Evolutionary conservation across 306 rosid species (phyloP).

Genomic region (Pterocarpus santalinus): DNA sequence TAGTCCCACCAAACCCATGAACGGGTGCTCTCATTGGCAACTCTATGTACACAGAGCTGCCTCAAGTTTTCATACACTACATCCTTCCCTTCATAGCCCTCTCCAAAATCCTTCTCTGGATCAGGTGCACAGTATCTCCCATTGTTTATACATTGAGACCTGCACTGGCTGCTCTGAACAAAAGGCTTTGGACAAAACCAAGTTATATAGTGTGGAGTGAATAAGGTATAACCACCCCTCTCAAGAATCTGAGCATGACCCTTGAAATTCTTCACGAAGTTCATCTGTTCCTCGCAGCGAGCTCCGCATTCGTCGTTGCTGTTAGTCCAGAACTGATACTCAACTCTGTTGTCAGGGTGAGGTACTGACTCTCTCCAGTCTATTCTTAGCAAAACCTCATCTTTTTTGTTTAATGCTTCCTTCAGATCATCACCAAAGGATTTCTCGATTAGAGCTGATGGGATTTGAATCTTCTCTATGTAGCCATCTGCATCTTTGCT

Average conservation of each 20-base stretch:
- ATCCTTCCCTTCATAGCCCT: conserved; percentile 92
- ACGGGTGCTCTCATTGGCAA: conserved; percentile 74
- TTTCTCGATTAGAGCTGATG: conserved; percentile 80
- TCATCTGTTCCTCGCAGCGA: conserved; percentile 93
- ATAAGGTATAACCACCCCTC: conserved; percentile 79
- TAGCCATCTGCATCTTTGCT: conserved; percentile 71
- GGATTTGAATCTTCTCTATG: conserved; percentile 75
- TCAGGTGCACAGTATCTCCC: conserved; percentile 96
- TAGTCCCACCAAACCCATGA: conserved; percentile 99
- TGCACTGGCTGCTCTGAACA: conserved; percentile 70
- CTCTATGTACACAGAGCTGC: conserved; percentile 97
- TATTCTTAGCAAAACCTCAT: conserved; percentile 67
- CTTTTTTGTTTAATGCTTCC: conserved; percentile 58
- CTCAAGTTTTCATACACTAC: conserved; percentile 90
- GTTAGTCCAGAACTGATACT: conserved; percentile 97
- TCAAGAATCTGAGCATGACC: conserved; percentile 99
- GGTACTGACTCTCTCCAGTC: conserved; percentile 97
- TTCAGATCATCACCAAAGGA: conserved; percentile 76
- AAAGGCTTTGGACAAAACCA: conserved; percentile 90
- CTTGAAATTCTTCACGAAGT: conserved; percentile 79
- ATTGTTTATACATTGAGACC: conserved; percentile 88
- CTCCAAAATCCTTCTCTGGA: conserved; percentile 83
- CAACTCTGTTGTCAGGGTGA: conserved; percentile 87
- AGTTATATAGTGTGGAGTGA: conserved; percentile 93
- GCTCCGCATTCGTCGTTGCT: conserved; percentile 95